Percentiles rank a stretch among this genome's conserved stretches.
Conservation (phyloP, 345 rosid genomes). For the Salix arbutifolia region DNA sequence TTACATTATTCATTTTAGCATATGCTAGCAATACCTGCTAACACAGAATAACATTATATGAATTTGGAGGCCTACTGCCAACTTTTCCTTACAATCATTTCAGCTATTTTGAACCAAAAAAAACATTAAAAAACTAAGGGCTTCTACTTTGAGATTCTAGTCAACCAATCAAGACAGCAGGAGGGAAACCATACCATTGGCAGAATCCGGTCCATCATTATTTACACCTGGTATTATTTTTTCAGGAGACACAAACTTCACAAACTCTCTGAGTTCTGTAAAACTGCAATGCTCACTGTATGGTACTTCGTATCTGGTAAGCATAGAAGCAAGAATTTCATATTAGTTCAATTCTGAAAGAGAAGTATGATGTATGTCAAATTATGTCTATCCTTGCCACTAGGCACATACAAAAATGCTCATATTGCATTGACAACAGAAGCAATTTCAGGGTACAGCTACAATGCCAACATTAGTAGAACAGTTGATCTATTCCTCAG, state of each 20-base stretch:
- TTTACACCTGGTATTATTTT: conserved; percentile 81
- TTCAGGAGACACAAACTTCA: conserved; percentile 63
- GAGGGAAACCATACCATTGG: conserved; percentile 67
- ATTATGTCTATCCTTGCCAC: too few species aligned
- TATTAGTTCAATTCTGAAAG: neutral
- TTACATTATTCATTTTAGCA: too few species aligned
- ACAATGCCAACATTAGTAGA: too few species aligned
- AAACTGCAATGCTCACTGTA: conserved; percentile 93
- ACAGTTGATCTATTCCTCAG: too few species aligned
- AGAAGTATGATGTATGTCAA: too few species aligned
- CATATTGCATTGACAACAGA: too few species aligned
- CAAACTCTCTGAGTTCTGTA: conserved; percentile 76
- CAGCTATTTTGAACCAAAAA: neutral
- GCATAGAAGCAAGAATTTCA: neutral
- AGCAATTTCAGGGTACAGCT: too few species aligned
- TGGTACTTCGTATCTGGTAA: conserved; percentile 84
- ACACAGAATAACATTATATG: neutral
- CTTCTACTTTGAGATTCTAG: neutral
- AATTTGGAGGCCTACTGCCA: neutral
- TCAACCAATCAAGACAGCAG: conserved; percentile 35
- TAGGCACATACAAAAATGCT: too few species aligned
- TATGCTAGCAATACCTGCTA: too few species aligned
- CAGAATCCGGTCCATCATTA: conserved; percentile 72
- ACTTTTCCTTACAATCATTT: neutral
- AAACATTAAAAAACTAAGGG: neutral